These are phyloP conservation scores for Acaromyces ingoldii DNA, from an alignment of 1,284 basidiomycete genomes.

Conservation along the genomic window DNA sequence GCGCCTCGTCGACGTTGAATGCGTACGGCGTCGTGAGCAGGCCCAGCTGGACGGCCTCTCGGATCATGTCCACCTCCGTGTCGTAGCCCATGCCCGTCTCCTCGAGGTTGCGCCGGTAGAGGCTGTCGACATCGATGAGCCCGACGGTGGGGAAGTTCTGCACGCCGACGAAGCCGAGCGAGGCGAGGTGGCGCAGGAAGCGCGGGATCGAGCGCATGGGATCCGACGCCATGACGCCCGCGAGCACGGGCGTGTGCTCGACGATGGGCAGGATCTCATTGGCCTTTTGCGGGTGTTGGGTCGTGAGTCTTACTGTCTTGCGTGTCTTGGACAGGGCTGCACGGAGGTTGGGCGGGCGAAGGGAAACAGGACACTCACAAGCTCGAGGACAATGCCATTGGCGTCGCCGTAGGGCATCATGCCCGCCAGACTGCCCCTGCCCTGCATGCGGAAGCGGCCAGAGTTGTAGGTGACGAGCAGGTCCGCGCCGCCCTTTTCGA, in stretches of 20 bases:
- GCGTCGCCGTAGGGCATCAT: constrained; percentile 30
- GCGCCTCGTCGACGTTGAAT: constrained; percentile 20
- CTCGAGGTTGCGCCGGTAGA: constrained; percentile 24
- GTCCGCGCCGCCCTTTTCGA: constrained; percentile 24
- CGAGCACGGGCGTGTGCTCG: constrained; percentile 22
- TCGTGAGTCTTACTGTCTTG: neutral
- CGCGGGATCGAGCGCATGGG: constrained; percentile 24
- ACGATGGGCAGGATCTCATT: constrained; percentile 21
- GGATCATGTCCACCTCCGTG: constrained; percentile 22
- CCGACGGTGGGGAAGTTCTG: constrained; percentile 31
- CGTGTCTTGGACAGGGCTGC: neutral
- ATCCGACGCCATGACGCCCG: constrained; percentile 23
- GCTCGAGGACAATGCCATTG: constrained; percentile 23
- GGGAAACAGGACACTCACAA: constrained; percentile 6
- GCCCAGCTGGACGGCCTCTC: constrained; percentile 17
- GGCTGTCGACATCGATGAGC: constrained; percentile 18
- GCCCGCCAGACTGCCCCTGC: constrained; percentile 20
- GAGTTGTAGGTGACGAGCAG: constrained; percentile 25
- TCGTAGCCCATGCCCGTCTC: constrained; percentile 29
- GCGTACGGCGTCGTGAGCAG: constrained; percentile 24
- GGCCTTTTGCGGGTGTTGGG: constrained; percentile 5
- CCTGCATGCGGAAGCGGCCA: constrained; percentile 24
- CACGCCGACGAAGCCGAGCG: constrained; percentile 21
- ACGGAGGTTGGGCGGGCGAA: neutral
- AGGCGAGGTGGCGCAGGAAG: constrained; percentile 22